Evolutionary conservation across 2,329 filamentous ascomycete species (phyloP).

Genomic region (Paecilomyces fulvus): DNA sequence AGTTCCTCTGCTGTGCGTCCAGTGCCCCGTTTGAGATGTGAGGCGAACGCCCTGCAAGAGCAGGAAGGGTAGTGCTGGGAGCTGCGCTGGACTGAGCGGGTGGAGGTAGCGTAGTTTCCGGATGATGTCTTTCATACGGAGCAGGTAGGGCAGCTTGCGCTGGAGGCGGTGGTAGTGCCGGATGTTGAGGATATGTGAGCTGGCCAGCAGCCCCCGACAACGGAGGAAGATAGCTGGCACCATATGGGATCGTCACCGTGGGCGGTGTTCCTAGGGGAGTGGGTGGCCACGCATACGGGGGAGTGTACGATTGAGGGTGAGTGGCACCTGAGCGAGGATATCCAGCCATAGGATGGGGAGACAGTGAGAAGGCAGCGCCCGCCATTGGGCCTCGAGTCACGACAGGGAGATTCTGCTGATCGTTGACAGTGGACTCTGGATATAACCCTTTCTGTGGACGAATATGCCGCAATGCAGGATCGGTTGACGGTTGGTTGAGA

Average conservation of each 20-base stretch:
- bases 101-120: constrained; percentile 21
- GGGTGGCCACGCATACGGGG: constrained; percentile 37
- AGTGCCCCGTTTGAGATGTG: constrained; percentile 15
- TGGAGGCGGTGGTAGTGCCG: constrained; percentile 15
- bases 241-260: constrained; percentile 27
- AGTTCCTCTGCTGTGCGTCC: constrained; percentile 21
- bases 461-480: constrained; percentile 72
- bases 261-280: constrained; percentile 38
- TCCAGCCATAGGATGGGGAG: constrained; percentile 46
- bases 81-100: constrained; percentile 10
- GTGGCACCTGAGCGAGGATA: constrained; percentile 40
- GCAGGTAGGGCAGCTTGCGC: constrained; percentile 17
- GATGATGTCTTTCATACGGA: constrained; percentile 23
- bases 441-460: constrained; percentile 91
- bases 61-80: constrained; percentile 10
- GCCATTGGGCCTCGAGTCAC: constrained; percentile 67
- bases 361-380: constrained; percentile 45
- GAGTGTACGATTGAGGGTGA: constrained; percentile 32
- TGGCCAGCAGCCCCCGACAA: constrained; percentile 22
- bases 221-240: constrained; percentile 28
- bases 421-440: constrained; percentile 87
- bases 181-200: constrained; percentile 24
- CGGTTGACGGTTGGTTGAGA: constrained; percentile 71
- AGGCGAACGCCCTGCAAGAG: constrained; percentile 20
- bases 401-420: constrained; percentile 69